Evolutionary conservation across 805 yeast species (phyloP), one percentile per base, ranked within the genome.

Genomic region (Kuraishia hungarica): DNA sequence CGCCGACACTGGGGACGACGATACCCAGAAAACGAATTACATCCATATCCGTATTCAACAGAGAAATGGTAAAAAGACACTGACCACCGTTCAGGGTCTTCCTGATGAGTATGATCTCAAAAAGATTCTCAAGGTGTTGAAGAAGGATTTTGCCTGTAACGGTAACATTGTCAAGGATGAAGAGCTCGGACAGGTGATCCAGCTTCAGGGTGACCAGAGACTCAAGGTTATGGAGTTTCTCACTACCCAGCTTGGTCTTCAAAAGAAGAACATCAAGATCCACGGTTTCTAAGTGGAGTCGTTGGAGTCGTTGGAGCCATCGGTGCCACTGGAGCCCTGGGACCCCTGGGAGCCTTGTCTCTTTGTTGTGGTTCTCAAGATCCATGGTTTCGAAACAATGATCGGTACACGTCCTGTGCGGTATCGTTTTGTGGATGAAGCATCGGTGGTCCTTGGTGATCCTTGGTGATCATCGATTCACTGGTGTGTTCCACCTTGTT

Each of bases 1-100:
- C 86, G 97, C 98, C 86, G 99, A 93, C 76, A 92, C 97, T 77
- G 98, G 97, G 81, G 98, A 93, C 83, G 96, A 94, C 78, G 97
- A 93, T 74, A 87, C 96, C 65, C 93, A 93, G 77, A 88, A 96
- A 69, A 84, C 96, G 58, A 91, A 89, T 80, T 90, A 92, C 78
- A 89, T 93, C 75, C 99, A 92, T 76, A 87, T 93, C 73, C 96
- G 99, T 82, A 93, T 96, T 72, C 99, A 93, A 78, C 99, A 93
- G 80, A 93, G 99, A 81, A 93, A 94, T 79, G 99, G 99, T 72
- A 92, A 98, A 79, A 93, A 93, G 78, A 93, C 98, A 60, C 83
- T 93, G 72, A 93, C 99, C 62, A 93, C 99, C 48, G 98, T 93
- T 59, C 98, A 94, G 78, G 99, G 99, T 69, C 82, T 93, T 59